phyloP scores from a whole-genome alignment of 305 asterid genomes.

The Ajuga reptans region DNA sequence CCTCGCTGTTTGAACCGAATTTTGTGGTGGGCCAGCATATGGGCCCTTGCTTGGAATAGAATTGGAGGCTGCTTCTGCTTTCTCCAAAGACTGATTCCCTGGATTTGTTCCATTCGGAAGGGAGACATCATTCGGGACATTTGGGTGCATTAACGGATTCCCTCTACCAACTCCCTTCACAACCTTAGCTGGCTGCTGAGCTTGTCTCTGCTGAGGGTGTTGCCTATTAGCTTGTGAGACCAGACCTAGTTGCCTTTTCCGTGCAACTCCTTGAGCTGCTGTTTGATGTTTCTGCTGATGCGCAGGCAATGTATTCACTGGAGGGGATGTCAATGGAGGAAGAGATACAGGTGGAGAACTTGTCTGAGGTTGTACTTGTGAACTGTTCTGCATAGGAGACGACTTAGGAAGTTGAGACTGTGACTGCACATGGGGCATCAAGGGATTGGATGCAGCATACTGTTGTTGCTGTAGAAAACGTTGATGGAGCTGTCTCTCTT shows the following conservation, averaged over 20 bases:
- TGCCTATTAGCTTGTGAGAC: conserved; percentile 54
- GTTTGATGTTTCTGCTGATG: conserved; percentile 46
- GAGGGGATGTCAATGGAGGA: conserved; percentile 37
- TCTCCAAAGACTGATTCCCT: conserved; percentile 36
- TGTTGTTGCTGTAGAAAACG: conserved; percentile 43
- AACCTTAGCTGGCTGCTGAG: conserved; percentile 52
- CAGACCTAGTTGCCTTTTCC: conserved; percentile 49
- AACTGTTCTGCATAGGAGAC: conserved; percentile 47
- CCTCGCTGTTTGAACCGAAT: conserved; percentile 38
- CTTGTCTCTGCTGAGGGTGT: conserved; percentile 54
- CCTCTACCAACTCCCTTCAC: conserved; percentile 66
- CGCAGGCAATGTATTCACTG: conserved; percentile 43
- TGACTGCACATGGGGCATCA: conserved; percentile 43
- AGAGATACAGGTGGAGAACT: conserved; percentile 39
- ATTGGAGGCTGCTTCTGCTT: conserved; percentile 36
- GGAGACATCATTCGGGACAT: conserved; percentile 37
- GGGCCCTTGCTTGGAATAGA: conserved; percentile 39
- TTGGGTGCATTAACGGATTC: conserved; percentile 48
- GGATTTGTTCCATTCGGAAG: conserved; percentile 43
- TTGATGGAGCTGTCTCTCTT: conserved; percentile 62
- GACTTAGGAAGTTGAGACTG: conserved; percentile 51
- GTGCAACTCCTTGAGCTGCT: conserved; percentile 46
- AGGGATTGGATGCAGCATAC: conserved; percentile 40
- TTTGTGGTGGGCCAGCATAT: conserved; percentile 36
- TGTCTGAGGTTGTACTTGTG: conserved; percentile 43